Percentiles rank a stretch among this genome's conserved stretches.
Evolutionary conservation across 331 rosid genomes (phyloP).

Genomic region (Cydonia oblonga): DNA sequence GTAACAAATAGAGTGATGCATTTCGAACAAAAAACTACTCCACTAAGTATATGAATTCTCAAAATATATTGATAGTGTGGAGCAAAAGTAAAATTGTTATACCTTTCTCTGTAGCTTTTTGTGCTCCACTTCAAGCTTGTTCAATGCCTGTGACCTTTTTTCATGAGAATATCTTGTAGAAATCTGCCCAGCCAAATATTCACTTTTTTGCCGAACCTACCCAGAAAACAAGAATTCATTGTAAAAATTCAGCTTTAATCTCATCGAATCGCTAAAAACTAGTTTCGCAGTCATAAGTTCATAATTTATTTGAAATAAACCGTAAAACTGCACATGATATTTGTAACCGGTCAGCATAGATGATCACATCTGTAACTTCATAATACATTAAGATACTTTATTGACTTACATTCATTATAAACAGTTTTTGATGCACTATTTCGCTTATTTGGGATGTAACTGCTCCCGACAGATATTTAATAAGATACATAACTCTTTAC

Average conservation of each 20-base stretch:
- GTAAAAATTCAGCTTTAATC: neutral
- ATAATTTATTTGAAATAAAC: neutral
- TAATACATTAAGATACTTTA: neutral
- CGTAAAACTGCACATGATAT: neutral
- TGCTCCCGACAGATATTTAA: neutral
- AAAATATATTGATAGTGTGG: neutral
- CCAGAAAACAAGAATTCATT: conserved; percentile 5
- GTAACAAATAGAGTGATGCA: neutral
- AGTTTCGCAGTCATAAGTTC: neutral
- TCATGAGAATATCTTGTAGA: conserved; percentile 41
- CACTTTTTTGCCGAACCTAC: conserved; percentile 74
- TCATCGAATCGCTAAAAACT: neutral
- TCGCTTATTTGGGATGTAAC: neutral
- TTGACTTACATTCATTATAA: neutral
- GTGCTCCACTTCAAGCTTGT: conserved; percentile 37
- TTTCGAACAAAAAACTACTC: neutral
- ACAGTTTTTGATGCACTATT: neutral
- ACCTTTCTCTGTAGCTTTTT: conserved; percentile 63
- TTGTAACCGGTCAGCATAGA: neutral
- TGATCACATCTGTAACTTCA: neutral
- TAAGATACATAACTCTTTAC: neutral
- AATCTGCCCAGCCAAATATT: conserved; percentile 50
- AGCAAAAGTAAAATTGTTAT: neutral
- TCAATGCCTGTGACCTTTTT: conserved; percentile 32
- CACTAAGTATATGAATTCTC: neutral